phyloP scores from a whole-genome alignment of 768 basidiomycete species.

The Lactifluus piperatus region DNA sequence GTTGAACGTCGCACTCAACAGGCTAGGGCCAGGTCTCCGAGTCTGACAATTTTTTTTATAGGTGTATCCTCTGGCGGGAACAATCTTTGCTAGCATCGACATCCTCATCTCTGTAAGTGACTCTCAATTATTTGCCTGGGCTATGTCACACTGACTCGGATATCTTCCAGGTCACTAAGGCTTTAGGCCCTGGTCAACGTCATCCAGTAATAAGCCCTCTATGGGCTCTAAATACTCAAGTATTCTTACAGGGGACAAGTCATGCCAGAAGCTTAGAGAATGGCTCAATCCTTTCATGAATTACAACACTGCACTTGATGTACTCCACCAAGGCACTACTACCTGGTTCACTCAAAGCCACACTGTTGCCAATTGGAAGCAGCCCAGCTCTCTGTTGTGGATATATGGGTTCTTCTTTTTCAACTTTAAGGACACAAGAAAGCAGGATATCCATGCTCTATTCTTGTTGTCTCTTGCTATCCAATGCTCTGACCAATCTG shows the following conservation, averaged over 20 bases:
- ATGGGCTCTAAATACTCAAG: background rate
- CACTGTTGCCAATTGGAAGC: background rate
- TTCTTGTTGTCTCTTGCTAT: too few species aligned
- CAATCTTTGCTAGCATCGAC: background rate
- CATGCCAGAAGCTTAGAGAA: background rate
- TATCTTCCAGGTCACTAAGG: background rate
- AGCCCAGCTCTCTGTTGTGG: background rate
- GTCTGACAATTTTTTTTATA: background rate
- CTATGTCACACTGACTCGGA: background rate
- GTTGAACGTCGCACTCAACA: background rate
- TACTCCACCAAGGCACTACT: background rate
- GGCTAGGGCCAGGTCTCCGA: background rate
- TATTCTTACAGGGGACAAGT: background rate
- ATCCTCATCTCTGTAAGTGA: background rate
- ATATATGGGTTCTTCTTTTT: background rate
- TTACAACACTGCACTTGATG: background rate
- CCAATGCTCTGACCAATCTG: too few species aligned
- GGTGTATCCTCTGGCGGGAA: background rate
- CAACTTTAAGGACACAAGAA: background rate
- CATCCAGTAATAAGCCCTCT: background rate
- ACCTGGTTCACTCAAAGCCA: background rate
- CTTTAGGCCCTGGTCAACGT: background rate
- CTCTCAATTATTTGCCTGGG: background rate
- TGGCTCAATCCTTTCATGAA: background rate
- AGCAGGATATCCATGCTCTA: background rate